phyloP scores from a whole-genome alignment of 352 stramenopile species.

The Vaucheria bursata region DNA sequence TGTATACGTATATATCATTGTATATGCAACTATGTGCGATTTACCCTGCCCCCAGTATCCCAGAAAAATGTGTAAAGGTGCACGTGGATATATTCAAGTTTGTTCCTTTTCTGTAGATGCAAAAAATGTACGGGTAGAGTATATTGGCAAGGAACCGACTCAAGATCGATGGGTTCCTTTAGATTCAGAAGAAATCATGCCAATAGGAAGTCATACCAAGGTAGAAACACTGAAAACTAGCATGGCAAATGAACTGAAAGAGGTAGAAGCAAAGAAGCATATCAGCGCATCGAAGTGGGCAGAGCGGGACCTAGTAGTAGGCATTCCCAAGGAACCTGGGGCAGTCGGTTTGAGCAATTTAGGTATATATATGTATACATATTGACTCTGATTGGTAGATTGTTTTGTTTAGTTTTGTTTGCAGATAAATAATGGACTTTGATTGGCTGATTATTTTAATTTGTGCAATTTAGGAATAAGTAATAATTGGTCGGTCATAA shows the following conservation, averaged over 20 bases:
- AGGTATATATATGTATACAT: no score
- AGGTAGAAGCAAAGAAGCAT: not conserved
- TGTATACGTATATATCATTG: slow-evolving; percentile 2
- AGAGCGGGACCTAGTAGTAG: slow-evolving; percentile 17
- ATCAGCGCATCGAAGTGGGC: not conserved
- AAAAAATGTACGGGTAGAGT: not conserved
- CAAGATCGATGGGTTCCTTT: not conserved
- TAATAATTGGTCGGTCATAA: no score
- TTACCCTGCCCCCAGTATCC: not conserved
- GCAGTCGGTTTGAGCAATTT: slow-evolving; percentile 67
- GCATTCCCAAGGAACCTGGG: slow-evolving; percentile 43
- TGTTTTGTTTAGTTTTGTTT: no score
- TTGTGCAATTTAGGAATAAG: no score
- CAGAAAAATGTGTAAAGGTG: no score
- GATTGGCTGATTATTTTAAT: no score
- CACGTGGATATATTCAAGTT: not conserved
- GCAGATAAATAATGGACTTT: no score
- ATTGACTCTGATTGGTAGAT: no score
- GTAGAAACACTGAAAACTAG: not conserved
- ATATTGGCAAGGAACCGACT: not conserved
- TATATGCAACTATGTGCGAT: slow-evolving; percentile 4
- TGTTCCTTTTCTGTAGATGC: not conserved
- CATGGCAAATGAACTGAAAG: not conserved
- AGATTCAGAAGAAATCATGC: not conserved
- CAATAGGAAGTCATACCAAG: not conserved